phyloP scores from a whole-genome alignment of 257 asterid genomes.

The Linaria vulgaris region DNA sequence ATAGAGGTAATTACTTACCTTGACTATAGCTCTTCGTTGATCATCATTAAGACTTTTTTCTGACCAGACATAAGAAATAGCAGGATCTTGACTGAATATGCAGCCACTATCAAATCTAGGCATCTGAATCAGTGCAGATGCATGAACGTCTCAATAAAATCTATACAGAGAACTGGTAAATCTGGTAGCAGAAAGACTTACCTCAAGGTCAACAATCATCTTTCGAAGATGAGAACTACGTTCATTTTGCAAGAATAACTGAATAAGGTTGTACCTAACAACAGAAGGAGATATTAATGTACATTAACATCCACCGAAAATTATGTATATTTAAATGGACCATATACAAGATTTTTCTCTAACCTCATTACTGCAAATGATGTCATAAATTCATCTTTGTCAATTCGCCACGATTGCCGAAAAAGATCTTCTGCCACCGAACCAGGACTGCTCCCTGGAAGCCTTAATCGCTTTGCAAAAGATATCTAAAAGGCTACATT shows the following conservation, averaged over 20 bases:
- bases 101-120: constrained; percentile 93
- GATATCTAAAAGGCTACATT: constrained; percentile 60
- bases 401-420: constrained; percentile 76
- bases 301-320: neutral
- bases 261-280: constrained; percentile 83
- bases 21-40: constrained; percentile 89
- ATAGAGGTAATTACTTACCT: constrained; percentile 45
- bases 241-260: constrained; percentile 75
- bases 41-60: constrained; percentile 86
- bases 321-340: constrained; percentile 8
- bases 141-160: constrained; percentile 4
- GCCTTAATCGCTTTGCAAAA: constrained; percentile 69
- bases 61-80: constrained; percentile 77
- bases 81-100: constrained; percentile 91
- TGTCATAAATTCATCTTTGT: constrained; percentile 77
- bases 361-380: constrained; percentile 94
- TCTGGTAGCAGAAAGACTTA: constrained; percentile 30
- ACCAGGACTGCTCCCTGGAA: constrained; percentile 55
- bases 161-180: constrained; percentile 20
- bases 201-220: constrained; percentile 92
- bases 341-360: constrained; percentile 19
- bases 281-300: constrained; percentile 23
- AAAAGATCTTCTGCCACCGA: constrained; percentile 51
- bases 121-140: constrained; percentile 46
- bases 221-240: constrained; percentile 69